phyloP scores from a whole-genome alignment of 768 basidiomycete genomes.

The Wakefieldia striispora region DNA sequence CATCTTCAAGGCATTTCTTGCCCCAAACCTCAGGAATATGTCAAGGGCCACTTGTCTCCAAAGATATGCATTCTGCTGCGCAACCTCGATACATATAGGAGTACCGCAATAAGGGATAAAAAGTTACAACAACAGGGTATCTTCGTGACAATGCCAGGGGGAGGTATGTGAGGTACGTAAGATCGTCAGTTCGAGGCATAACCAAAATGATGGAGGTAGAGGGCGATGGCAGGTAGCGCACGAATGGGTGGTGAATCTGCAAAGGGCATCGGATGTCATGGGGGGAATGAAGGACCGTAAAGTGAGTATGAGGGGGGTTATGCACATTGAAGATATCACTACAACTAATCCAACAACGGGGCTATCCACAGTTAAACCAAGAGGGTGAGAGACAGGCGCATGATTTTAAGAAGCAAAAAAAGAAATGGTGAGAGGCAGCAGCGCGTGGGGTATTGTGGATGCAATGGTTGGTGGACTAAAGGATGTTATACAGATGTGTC shows the following conservation, averaged over 20 bases:
- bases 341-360: conserved; percentile 37
- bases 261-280: conserved; percentile 7
- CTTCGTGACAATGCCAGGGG: conserved; percentile 30
- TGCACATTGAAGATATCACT: conserved; percentile 32
- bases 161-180: conserved; percentile 23
- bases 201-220: conserved; percentile 10
- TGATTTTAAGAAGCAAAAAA: conserved; percentile 16
- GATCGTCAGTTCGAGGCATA: conserved; percentile 33
- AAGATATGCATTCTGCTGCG: conserved; percentile 37
- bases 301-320: conserved; percentile 25
- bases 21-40: too few relatives aligned
- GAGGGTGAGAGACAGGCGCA: conserved; percentile 11
- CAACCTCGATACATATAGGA: conserved; percentile 29
- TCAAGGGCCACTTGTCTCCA: conserved; percentile 31
- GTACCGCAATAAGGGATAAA: conserved; percentile 27
- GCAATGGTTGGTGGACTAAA: conserved; percentile 19
- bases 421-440: conserved; percentile 27
- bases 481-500: conserved; percentile 33
- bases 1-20: too few relatives aligned
- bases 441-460: conserved; percentile 30
- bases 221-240: conserved; percentile 23
- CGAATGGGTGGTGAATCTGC: conserved; percentile 10
- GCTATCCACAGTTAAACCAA: conserved; percentile 36
- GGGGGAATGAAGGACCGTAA: conserved; percentile 14
- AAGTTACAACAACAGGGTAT: conserved; percentile 36